These are phyloP conservation scores for Mariannaea elegans DNA, from an alignment of 2,329 filamentous ascomycete species.

Conservation along the genomic window DNA sequence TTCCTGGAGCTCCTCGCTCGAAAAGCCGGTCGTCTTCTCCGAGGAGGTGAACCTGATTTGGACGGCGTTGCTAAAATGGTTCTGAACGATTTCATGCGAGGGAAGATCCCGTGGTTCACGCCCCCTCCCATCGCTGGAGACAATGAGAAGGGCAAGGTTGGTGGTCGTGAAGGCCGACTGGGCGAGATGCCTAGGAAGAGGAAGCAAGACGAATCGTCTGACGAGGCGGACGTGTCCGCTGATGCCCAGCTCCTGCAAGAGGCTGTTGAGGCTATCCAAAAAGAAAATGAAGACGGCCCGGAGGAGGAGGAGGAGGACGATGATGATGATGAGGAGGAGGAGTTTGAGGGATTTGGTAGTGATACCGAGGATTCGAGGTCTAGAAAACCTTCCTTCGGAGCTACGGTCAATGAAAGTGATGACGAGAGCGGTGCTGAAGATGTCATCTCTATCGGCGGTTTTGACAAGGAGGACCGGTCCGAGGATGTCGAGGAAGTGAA, in stretches of 20 bases:
- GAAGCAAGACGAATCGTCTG: slow-evolving; percentile 64
- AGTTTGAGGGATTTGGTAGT: slow-evolving; percentile 50
- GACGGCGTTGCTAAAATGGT: slow-evolving; percentile 98
- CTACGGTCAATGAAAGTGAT: slow-evolving; percentile 45
- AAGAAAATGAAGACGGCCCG: slow-evolving; percentile 46
- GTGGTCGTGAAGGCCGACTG: slow-evolving; percentile 78
- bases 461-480: slow-evolving; percentile 42
- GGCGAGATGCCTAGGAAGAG: slow-evolving; percentile 91
- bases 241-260: slow-evolving; percentile 42
- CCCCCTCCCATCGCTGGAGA: slow-evolving; percentile 72
- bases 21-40: slow-evolving; percentile 85
- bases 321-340: slow-evolving; percentile 51
- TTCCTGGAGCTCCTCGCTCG: slow-evolving; percentile 89
- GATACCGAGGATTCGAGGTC: slow-evolving; percentile 46
- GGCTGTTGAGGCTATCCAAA: slow-evolving; percentile 36
- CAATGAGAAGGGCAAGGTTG: slow-evolving; percentile 61
- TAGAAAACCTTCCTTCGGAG: slow-evolving; percentile 44
- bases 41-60: slow-evolving; percentile 93
- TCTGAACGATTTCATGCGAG: slow-evolving; percentile 92
- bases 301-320: slow-evolving; percentile 49
- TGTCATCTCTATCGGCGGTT: slow-evolving; percentile 40
- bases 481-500: slow-evolving; percentile 37
- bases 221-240: slow-evolving; percentile 49
- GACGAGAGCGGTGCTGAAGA: slow-evolving; percentile 54
- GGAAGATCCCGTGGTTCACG: slow-evolving; percentile 96